Percentiles rank a stretch among this genome's conserved stretches.
These are phyloP conservation scores for Macrophomina tecta DNA, from an alignment of 2,329 filamentous ascomycete species.

Conservation along the genomic window DNA sequence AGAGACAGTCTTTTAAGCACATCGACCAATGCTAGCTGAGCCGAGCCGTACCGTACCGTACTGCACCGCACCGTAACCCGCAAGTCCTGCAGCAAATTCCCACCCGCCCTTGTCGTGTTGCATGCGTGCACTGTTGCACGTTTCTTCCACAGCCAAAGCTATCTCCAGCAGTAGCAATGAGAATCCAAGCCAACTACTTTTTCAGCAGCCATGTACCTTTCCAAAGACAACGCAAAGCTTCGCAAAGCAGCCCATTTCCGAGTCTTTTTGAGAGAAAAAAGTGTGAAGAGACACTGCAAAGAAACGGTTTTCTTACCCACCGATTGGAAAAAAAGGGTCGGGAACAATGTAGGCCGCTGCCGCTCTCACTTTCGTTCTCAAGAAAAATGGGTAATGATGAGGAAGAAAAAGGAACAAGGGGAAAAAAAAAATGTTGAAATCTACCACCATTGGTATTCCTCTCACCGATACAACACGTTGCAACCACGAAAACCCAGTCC, in stretches of 20 bases:
- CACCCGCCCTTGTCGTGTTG: not conserved
- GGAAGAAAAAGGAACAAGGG: conserved; percentile 23
- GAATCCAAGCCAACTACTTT: conserved; percentile 19
- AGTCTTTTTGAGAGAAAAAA: conserved; percentile 21
- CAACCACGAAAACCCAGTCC: conserved; percentile 24
- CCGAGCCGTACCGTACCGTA: conserved; percentile 5
- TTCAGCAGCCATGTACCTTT: conserved; percentile 14
- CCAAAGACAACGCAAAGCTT: conserved; percentile 16
- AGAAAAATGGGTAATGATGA: conserved; percentile 16
- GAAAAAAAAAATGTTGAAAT: conserved; percentile 28
- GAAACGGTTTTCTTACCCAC: conserved; percentile 21
- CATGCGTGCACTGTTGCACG: not conserved
- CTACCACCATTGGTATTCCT: conserved; percentile 29
- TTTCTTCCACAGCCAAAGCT: conserved; percentile 16
- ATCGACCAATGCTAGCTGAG: conserved; percentile 17
- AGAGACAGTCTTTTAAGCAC: conserved; percentile 24
- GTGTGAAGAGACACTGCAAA: conserved; percentile 23
- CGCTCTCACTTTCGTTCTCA: conserved; percentile 26
- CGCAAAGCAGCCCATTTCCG: conserved; percentile 20
- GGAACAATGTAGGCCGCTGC: conserved; percentile 20
- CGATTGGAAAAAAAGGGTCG: not conserved
- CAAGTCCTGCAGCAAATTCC: conserved; percentile 4
- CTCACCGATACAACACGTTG: conserved; percentile 26
- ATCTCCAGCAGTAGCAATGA: conserved; percentile 12
- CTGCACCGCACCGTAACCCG: conserved; percentile 1